Evolutionary conservation across 352 stramenopile genomes (phyloP), one percentile per base, ranked within the genome.

Genomic region (Hyaloperonospora brassicae): DNA sequence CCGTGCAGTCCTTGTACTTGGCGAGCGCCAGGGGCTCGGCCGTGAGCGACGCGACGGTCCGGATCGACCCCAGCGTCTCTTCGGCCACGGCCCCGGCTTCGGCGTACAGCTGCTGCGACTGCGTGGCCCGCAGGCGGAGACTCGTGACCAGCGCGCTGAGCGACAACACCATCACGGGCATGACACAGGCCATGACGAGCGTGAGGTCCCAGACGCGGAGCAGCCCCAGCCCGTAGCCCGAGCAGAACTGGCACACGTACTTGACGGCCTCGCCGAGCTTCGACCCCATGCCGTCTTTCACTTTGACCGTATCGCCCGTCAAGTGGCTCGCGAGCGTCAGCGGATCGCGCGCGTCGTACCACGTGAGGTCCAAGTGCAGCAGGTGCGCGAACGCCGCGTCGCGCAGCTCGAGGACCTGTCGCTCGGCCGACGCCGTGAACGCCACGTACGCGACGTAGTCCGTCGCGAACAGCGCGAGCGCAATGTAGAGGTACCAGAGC

Each of bases 231-330:
- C 66, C 24, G 48, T 71, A 74, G 36, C 36, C 36, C 36, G 11
- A 5, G 4, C 14, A 11, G 11, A 78, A 78, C 53, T 76, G 68
- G 13, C 23, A 58, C 11, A 44, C 50, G 48, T 60, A 80, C 25
- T 61, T 60, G 50, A 75, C 38, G 11, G 54, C 58, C 48, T 80
- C 68, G 38, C 68, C 51, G 13, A 80, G 55, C 43, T 80, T 77
- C 36, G 68, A 43, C 5, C 68, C 68, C 68, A 76, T 76, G 27
- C 60, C 71, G 47, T 79, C 64, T 40, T 76, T 76, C 38, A 79
- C 76, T 43, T 75, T 73, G 44, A 76, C 60, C 1, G 71, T 79
- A 25, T 79, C 70, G 8, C 64, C 68, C 10, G 58, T 68, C 14
- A 78, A 47, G 4, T 66, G 65, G 43, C 52, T 74, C 5, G 67